Percentiles rank a stretch among this genome's conserved stretches.
Conservation (phyloP, 495 filamentous ascomycete genomes). For the Aspergillus panamensis region DNA sequence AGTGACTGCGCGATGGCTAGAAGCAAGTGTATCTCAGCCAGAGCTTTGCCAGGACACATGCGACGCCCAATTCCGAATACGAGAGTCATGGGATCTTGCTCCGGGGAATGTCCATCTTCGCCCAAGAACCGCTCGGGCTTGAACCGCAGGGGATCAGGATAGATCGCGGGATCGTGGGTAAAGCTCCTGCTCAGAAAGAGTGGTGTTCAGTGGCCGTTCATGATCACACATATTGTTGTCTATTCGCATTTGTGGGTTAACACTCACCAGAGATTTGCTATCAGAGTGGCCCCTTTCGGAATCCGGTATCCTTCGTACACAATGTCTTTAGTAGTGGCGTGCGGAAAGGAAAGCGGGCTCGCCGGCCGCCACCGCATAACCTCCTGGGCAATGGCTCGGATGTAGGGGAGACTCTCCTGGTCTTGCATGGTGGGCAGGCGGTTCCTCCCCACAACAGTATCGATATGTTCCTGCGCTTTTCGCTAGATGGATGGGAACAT, state of each 20-base stretch:
- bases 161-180: conserved; percentile 32
- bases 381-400: conserved; percentile 42
- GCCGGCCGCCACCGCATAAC: conserved; percentile 43
- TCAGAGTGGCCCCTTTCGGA: conserved; percentile 40
- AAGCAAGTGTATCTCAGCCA: conserved; percentile 36
- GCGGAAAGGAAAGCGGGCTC: conserved; percentile 46
- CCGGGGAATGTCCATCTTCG: conserved; percentile 20
- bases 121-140: conserved; percentile 36
- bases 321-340: conserved; percentile 51
- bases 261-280: conserved; percentile 36
- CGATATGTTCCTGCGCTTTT: conserved; percentile 52
- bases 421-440: conserved; percentile 32
- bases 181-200: conserved; percentile 26
- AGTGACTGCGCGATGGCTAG: conserved; percentile 32
- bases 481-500: conserved; percentile 39
- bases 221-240: background rate
- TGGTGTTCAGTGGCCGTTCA: background rate
- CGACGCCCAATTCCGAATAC: conserved; percentile 41
- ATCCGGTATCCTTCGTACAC: conserved; percentile 35
- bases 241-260: background rate
- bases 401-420: conserved; percentile 33
- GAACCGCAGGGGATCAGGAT: conserved; percentile 30
- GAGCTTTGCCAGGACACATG: conserved; percentile 35
- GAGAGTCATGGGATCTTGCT: conserved; percentile 33
- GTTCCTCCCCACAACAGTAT: conserved; percentile 41